These are phyloP conservation scores for Coemansia sp. DNA, from an alignment of 192 early-diverging fungal species.

Conservation along the genomic window DNA sequence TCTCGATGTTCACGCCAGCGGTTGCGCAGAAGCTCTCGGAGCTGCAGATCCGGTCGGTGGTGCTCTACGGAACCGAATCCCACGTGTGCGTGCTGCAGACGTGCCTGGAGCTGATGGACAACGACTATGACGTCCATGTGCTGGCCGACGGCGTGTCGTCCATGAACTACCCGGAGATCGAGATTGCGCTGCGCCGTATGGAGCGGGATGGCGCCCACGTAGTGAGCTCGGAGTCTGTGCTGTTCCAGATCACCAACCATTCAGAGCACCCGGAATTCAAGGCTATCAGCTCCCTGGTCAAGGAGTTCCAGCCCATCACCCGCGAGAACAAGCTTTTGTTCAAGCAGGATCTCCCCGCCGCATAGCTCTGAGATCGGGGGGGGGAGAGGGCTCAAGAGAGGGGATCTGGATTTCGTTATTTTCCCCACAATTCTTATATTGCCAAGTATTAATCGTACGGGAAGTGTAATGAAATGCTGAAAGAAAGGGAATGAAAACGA, in stretches of 20 bases:
- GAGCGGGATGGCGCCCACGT: conserved; percentile 73
- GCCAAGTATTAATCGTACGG: too few species aligned
- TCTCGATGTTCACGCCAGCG: conserved; percentile 81
- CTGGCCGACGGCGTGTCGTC: conserved; percentile 93
- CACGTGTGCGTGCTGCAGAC: conserved; percentile 98
- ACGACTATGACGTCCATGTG: conserved; percentile 82
- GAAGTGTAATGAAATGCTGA: neutral
- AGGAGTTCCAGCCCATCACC: conserved; percentile 75
- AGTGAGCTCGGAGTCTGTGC: conserved; percentile 72
- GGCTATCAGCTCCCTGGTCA: conserved; percentile 77
- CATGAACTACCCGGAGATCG: conserved; percentile 79
- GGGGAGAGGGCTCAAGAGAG: neutral
- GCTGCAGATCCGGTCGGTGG: conserved; percentile 62
- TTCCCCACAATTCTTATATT: neutral
- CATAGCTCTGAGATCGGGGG: conserved; percentile 10
- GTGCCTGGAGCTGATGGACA: conserved; percentile 82
- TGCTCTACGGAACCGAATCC: conserved; percentile 92
- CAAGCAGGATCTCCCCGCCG: conserved; percentile 15
- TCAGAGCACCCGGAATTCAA: conserved; percentile 74
- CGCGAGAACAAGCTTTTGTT: conserved; percentile 66
- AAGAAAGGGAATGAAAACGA: neutral
- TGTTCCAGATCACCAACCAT: conserved; percentile 74
- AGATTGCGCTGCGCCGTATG: conserved; percentile 75
- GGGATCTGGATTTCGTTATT: too few species aligned
- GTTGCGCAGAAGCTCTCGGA: conserved; percentile 61